Percentiles rank a stretch among this genome's conserved stretches.
These are phyloP conservation scores for Citrus unshiu DNA, from an alignment of 345 rosid genomes.

Conservation along the genomic window DNA sequence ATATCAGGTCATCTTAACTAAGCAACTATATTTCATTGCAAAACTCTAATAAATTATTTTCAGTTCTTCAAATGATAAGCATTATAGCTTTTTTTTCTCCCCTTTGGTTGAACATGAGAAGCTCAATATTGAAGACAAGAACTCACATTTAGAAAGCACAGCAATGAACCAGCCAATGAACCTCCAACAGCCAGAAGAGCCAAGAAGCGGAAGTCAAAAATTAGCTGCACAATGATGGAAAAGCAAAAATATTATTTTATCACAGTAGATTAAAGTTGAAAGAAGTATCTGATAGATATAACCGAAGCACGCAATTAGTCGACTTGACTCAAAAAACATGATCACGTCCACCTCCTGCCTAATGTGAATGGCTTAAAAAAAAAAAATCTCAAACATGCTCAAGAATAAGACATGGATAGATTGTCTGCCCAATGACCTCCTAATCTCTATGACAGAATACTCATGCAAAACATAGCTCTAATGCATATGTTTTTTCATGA, in stretches of 20 bases:
- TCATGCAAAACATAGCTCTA: not conserved
- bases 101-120: not conserved
- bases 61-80: not conserved
- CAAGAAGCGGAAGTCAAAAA: slow-evolving; percentile 87
- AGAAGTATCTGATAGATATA: not conserved
- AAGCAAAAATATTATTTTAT: not conserved
- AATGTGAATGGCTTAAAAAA: not conserved
- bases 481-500: not conserved
- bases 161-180: slow-evolving; percentile 79
- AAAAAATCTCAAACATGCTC: not conserved
- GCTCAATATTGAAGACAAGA: not conserved
- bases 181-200: slow-evolving; percentile 83
- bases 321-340: not conserved
- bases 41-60: not conserved
- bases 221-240: slow-evolving; percentile 41
- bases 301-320: not conserved
- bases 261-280: not conserved
- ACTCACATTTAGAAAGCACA: slow-evolving; percentile 88
- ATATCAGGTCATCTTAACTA: not conserved
- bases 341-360: not conserved
- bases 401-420: not conserved
- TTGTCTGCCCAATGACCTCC: not conserved
- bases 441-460: not conserved
- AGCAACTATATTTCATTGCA: not conserved
- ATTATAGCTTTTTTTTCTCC: no score